Base-by-base conservation (phyloP, 768 basidiomycete genomes). In the Boletus rubescentipes region DNA sequence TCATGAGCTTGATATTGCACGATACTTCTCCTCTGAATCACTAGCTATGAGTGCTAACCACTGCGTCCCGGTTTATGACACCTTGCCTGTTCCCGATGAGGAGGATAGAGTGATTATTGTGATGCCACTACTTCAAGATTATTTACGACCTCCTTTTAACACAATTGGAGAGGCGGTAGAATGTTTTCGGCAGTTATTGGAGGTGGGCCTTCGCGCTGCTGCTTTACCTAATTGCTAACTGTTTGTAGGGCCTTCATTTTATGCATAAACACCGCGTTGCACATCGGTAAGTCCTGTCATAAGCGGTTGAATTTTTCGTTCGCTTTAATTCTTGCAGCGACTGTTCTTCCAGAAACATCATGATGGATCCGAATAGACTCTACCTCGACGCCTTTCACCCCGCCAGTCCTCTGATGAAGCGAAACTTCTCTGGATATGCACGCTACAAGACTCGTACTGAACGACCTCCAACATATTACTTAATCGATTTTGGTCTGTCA, bases 121-220 rank as follows among this genome's bases (percentile, higher is more conserved):
- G 2, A 76, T 75, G 70, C 77, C 76, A 0, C 49, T 73, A 2
- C 65, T 78, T 16, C 66, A 68, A 42, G 29, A n/a, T 0, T 68
- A 61, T 30, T n/a, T 51, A 15, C 37, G 34, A 3, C 67, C 67
- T 7, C 56, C 37, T 2, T 74, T 75, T 53, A 48, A 56, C 21
- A 69, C 66, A 2, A 39, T 74, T 46, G 43, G 62, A 1, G 73
- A 75, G 50, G 67, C 37, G 1, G 58, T 73, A 1, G 70, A 70
- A 29, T 72, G 68, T 20, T 61, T 74, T 45, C 54, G 60, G 2
- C 71, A 75, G 39, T 37, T 68, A 1, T 67, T 74, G n/a, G 68
- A 71, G 63, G 72, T 67, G 11, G 0, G 46, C 46, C 9, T 15
- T 31, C 2, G 14, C 30, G 26, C 6, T 2, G 3, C 35, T 39